Base-by-base conservation (phyloP, 805 yeast species). In the Yarrowia divulgata region DNA sequence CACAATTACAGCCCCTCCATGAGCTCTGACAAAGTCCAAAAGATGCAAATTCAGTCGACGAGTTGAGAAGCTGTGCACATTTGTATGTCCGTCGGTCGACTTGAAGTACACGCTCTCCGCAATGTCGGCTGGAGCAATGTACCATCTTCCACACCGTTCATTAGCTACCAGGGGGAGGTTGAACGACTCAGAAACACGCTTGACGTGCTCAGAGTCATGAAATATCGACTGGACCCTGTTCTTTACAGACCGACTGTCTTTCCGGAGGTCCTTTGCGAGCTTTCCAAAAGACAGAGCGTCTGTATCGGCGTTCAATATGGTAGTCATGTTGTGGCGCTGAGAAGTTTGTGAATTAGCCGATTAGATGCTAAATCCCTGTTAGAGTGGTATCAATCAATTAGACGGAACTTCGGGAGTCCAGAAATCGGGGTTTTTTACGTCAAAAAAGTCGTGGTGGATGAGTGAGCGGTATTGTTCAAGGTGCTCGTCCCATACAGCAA, bases 71-170 rank as follows among this genome's bases (percentile, higher is more conserved):
- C 84, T 83, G 97, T 97, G 93, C 72, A 90, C 88, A 68, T 85
- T 84, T 0, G 86, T 87, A 74, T 93, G 98, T 0, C 98, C 98
- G 78, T 93, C 97, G 0, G 97, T 93, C 34, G 96, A 90, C 75
- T 93, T 93, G 80, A 93, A 93, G 74, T 93, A 92, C 18, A 88
- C 85, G 0, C 88, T 81, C 4, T 84, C 86, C 0, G 68, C 54
- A 32, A 78, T 79, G 0, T 72, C 57, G 0, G 71, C 69, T 0
- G 90, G 87, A 0, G 84, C 81, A 3, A 88, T 85, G 73, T 93
- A 93, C 97, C 97, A 93, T 14, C 85, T 75, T 0, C 97, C 97
- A 77, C 97, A 92, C 66, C 97, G 79, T 76, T 90, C 94, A 76
- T 93, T 93, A 6, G 97, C 90, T 1, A 80, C 76, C 3, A 80